Base-by-base conservation (phyloP, 179 eudicot species). In the Spergularia azorica region DNA sequence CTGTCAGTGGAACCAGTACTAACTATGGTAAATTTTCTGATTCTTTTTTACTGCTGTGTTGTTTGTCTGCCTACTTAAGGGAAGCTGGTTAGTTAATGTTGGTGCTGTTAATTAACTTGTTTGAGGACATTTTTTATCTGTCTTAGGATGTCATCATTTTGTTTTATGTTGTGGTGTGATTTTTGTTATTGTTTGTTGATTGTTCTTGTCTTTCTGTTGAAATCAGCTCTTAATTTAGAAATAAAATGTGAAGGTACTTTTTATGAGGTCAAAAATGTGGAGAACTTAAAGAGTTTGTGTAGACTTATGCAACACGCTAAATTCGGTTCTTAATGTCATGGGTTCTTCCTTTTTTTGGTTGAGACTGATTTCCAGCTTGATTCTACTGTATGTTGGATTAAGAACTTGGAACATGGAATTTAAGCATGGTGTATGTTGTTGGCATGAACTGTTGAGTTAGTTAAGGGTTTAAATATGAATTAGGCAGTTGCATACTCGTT, bases 1-100 rank as follows among this genome's bases (percentile, higher is more conserved):
- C 88, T 74, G 71, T 83, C 63, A 89, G 87, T 80, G 89, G 91
- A 71, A 80, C 80, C 26, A 81, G 83, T 80, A 84, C 89, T 73
- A 81, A 79, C 67, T 84, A 80, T 77, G 89, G 89, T 86, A 87
- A 79, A 52, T 48, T 57, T 57, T 46, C 7, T 60, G 62, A 1
- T 43, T 15, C 59, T 65, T 59, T n/a, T 70, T 43, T n/a, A 32
- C 12, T 80, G 15, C 18, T 55, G 2, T 32, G 6, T 6, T 63
- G 48, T 1, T 17, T n/a, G 26, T 66, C 73, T 59, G n/a, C 68
- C 20, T 57, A 76, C 26, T 71, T 76, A 63, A 71, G 63, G 71
- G 41, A 43, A 63, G 66, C 56, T 70, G 26, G 2, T 26, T 65
- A 16, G 21, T 43, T 80, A 39, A 65, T 66, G 70, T 66, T 43